A percentile compares a stretch with the other conserved stretches of the same genome.
Evolutionary conservation across 768 basidiomycete genomes (phyloP).

Genomic region (Cystoderma amianthinum): DNA sequence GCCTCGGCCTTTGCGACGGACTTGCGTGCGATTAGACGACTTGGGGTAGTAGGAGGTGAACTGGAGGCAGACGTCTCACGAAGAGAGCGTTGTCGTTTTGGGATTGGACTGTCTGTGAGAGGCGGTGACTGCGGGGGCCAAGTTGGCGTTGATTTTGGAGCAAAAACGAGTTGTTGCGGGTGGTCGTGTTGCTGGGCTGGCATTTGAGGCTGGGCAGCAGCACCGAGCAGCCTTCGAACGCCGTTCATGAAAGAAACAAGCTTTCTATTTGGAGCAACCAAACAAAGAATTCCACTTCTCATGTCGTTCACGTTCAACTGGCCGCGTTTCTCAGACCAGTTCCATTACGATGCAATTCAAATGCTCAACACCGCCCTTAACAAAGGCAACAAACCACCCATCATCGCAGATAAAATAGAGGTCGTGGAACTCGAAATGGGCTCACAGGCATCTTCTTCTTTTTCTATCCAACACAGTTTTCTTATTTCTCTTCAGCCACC

Average conservation of each 20-base stretch:
- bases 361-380: slow-evolving; percentile 97
- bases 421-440: slow-evolving; percentile 99
- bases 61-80: slow-evolving; percentile 18
- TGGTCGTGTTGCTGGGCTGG: background rate
- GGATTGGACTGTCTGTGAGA: slow-evolving; percentile 11
- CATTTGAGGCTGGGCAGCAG: slow-evolving; percentile 17
- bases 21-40: slow-evolving; percentile 23
- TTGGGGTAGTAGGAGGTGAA: slow-evolving; percentile 17
- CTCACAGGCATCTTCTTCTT: slow-evolving; percentile 60
- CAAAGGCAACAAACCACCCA: slow-evolving; percentile 95
- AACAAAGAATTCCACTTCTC: no score
- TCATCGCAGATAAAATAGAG: slow-evolving; percentile 96
- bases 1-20: slow-evolving; percentile 22
- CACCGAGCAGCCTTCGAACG: slow-evolving; percentile 58
- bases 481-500: slow-evolving; percentile 61
- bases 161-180: background rate
- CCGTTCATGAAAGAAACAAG: slow-evolving; percentile 47
- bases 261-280: no score
- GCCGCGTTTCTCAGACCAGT: slow-evolving; percentile 95
- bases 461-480: no score
- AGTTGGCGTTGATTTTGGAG: slow-evolving; percentile 25
- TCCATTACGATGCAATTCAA: slow-evolving; percentile 91
- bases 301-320: slow-evolving; percentile 95
- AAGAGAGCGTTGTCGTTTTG: slow-evolving; percentile 24
- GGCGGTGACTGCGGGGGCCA: slow-evolving; percentile 39